phyloP scores from a whole-genome alignment of 2,329 filamentous ascomycete genomes.

The Exserohilum rostratum region DNA sequence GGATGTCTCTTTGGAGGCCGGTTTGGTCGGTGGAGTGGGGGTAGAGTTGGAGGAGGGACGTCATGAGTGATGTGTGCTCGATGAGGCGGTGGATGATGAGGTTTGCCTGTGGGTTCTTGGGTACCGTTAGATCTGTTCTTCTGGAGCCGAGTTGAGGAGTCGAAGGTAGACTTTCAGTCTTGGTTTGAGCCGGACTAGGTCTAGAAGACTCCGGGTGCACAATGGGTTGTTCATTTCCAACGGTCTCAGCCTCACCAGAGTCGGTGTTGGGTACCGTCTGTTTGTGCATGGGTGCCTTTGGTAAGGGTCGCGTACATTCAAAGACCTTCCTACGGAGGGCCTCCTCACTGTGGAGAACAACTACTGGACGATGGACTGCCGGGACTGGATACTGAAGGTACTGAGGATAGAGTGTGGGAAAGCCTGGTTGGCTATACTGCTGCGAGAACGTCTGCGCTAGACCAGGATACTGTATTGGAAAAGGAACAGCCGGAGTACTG shows the following conservation, averaged over 20 bases:
- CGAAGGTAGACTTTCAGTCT: neutral
- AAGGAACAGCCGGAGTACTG: constrained; percentile 4
- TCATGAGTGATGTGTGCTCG: constrained; percentile 23
- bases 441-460: constrained; percentile 6
- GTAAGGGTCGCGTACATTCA: constrained; percentile 21
- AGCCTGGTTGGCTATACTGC: neutral
- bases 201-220: neutral
- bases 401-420: constrained; percentile 1
- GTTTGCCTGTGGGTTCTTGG: constrained; percentile 13
- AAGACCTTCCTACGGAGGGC: constrained; percentile 23
- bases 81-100: constrained; percentile 14
- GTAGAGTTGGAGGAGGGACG: constrained; percentile 25
- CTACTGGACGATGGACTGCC: neutral
- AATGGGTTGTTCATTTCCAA: constrained; percentile 3
- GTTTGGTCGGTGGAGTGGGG: constrained; percentile 16
- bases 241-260: constrained; percentile 8
- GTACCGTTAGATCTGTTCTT: constrained; percentile 4
- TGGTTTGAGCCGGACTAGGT: neutral
- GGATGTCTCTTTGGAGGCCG: constrained; percentile 27
- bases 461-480: constrained; percentile 6
- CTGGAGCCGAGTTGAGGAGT: neutral
- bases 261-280: constrained; percentile 13
- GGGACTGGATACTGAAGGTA: neutral
- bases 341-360: constrained; percentile 13
- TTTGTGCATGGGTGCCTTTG: constrained; percentile 12